Evolutionary conservation across 1,284 basidiomycete genomes (phyloP), one percentile per base, ranked within the genome.

Genomic region (Cutaneotrichosporon dermatis): DNA sequence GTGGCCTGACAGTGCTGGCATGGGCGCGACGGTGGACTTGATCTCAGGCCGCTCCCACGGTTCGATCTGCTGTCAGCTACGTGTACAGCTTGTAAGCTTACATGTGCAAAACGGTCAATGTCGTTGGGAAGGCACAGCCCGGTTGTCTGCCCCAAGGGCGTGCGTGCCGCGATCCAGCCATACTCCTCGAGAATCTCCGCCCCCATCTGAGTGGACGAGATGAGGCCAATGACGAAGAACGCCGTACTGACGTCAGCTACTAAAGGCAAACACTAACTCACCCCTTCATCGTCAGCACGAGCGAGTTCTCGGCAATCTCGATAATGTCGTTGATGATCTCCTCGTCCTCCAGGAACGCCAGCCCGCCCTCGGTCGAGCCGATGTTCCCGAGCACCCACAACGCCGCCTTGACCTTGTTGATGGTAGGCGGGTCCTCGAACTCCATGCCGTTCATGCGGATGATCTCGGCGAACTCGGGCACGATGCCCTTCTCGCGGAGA

Each of bases 381-480:
- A 99, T 88, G 73, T 95, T 95, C 2, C 95, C 96, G 59, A 99
- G 88, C 1, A 92, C 91, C 96, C 96, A 99, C 0, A 99, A 80
- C 9, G 93, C 89, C 71, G 92, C 96, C 79, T 99, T 99, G 58
- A 99, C 78, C 75, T 90, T 92, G 69, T 87, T 81, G 60, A 98
- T 88, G 36, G 96, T 81, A 49, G 90, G 89, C 16, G 84, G 78
- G 73, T 99, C 93, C 58, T 87, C 85, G 51, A 84, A 85, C 75
- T 97, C 94, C 60, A 88, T 81, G 13, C 88, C 89, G 75, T 99
- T 91, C 66, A 87, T 83, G 13, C 91, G 84, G 58, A 99, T 90
- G 66, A 94, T 90, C 63, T 92, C 87, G 0, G 90, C 87, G 74
- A 98, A 97, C 61, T 95, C 91, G 6, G 83, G 77, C 70, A 99